Evolutionary conservation across 1,284 basidiomycete genomes (phyloP), one percentile per base, ranked within the genome.

Genomic region (Gomphus bonarii): DNA sequence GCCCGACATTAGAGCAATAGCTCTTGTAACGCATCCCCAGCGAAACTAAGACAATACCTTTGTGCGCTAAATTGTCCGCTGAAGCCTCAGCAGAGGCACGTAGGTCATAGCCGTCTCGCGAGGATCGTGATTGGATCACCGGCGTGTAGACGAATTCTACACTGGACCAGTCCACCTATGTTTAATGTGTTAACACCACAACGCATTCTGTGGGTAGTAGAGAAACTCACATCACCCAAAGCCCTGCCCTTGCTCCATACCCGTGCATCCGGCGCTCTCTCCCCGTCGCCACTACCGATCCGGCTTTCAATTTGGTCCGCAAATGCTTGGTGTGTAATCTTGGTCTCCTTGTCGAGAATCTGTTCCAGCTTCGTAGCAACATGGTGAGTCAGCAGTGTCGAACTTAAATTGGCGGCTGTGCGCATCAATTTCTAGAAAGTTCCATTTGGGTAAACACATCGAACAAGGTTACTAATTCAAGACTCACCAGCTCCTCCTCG

Each of bases 81-180:
- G 88, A 86, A 2, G 94, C 95, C 68, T 91, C 85, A 0, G 91
- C 92, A 1, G 85, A 91, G 25, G 88, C 86, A 61, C 86, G 83
- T 53, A 98, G 76, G 67, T 98, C 95, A 68, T 97, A 98, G 12
- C 90, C 88, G 5, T 78, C 74, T 59, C 76, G 79, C 43, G 84
- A 84, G 16, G 91, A 89, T 56, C 88, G 88, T 2, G 94, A 97
- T 67, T 97, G 95, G 65, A 98, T 91, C 68, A 97, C 95, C 3
- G 95, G 95, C 4, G 90, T 84, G 69, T 95, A 97, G 63, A 91
- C 91, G 73, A 95, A 95, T 70, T 98, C 95, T 2, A 90, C 88
- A 11, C 87, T 80, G 28, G 77, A 75, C 77, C 90, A 93, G 68
- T 99, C 95, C 58, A 94, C 78, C 88, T 93, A 57, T 31, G 30